Conservation (phyloP, 2,329 filamentous ascomycete genomes). For the Scortechinia acanthostroma region DNA sequence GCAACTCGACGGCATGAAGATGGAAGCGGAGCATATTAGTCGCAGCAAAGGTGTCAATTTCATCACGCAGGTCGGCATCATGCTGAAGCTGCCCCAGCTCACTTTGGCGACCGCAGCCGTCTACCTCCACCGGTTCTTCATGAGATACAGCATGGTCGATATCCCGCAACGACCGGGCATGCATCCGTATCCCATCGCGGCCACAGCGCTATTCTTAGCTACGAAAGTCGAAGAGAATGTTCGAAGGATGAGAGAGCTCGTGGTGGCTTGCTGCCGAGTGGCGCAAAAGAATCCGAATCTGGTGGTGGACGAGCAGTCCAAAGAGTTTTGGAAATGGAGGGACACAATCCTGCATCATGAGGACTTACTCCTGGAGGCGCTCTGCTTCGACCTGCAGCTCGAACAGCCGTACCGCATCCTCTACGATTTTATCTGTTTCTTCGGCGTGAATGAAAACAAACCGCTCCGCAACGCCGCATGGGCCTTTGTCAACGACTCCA, state of each 20-base stretch:
- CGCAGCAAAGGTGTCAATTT: conserved; percentile 60
- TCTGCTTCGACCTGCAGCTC: conserved; percentile 59
- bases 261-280: conserved; percentile 56
- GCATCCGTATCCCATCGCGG: conserved; percentile 57
- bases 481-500: conserved; percentile 58
- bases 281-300: conserved; percentile 60
- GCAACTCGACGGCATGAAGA: conserved; percentile 50
- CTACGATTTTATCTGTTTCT: conserved; percentile 52
- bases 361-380: conserved; percentile 51
- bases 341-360: conserved; percentile 58
- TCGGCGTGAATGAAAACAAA: conserved; percentile 51
- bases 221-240: conserved; percentile 63
- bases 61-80: conserved; percentile 59
- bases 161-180: conserved; percentile 40
- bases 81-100: conserved; percentile 56
- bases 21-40: conserved; percentile 45
- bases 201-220: conserved; percentile 53
- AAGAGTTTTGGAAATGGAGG: conserved; percentile 63
- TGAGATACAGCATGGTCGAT: conserved; percentile 49
- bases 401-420: conserved; percentile 56
- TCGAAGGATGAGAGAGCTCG: conserved; percentile 57
- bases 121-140: conserved; percentile 60
- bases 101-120: conserved; percentile 56
- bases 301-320: conserved; percentile 58
- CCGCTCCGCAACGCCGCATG: conserved; percentile 52